Conservation (phyloP, 306 rosid species). For the Leucaena leucocephala region DNA sequence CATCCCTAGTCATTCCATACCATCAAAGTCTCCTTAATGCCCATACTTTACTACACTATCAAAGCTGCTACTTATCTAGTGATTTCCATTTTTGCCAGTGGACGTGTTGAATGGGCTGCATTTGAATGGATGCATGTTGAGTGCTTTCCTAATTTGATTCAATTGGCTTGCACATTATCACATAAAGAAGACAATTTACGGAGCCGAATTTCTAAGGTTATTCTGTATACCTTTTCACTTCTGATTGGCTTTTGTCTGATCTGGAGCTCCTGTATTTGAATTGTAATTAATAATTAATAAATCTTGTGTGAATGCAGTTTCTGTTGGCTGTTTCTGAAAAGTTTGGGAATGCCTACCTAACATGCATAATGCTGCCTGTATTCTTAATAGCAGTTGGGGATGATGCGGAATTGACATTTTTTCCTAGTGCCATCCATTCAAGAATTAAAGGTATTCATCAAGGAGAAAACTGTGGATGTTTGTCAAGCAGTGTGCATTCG, state of each 20-base stretch:
- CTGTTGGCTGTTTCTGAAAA: conserved; percentile 75
- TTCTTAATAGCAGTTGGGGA: conserved; percentile 83
- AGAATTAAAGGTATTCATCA: conserved; percentile 68
- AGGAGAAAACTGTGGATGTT: background rate
- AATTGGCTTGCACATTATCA: conserved; percentile 80
- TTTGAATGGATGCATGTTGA: conserved; percentile 94
- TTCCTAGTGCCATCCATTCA: conserved; percentile 71
- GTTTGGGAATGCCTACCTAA: conserved; percentile 80
- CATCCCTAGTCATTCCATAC: background rate
- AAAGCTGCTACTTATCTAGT: conserved; percentile 37
- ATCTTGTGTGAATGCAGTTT: conserved; percentile 62
- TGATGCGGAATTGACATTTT: conserved; percentile 71
- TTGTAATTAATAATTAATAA: conserved; percentile 35
- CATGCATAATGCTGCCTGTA: conserved; percentile 86
- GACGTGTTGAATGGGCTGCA: conserved; percentile 74
- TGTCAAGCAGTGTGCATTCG: background rate
- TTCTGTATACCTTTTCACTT: conserved; percentile 34
- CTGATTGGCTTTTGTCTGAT: conserved; percentile 11
- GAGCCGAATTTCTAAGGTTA: conserved; percentile 77
- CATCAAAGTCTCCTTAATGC: background rate
- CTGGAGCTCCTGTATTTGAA: conserved; percentile 28
- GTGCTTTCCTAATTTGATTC: conserved; percentile 86
- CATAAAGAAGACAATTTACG: conserved; percentile 91
- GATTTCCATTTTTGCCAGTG: conserved; percentile 61
- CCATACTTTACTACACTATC: background rate